These are phyloP conservation scores for Nakazawaea wickerhamii DNA, from an alignment of 805 yeast genomes.

Conservation along the genomic window DNA sequence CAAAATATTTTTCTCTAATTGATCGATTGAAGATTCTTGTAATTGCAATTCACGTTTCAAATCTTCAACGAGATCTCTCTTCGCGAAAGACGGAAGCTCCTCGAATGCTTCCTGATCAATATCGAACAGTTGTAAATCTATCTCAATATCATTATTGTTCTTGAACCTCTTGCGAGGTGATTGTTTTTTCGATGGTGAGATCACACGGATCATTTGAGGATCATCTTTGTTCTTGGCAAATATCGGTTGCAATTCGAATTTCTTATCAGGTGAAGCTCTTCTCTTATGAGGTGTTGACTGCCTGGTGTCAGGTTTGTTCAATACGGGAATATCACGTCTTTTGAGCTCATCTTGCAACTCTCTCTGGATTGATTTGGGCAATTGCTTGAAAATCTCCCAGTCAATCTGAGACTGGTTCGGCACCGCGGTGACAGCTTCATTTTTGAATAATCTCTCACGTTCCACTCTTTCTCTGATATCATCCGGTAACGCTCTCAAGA, in stretches of 20 bases:
- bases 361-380: conserved; percentile 60
- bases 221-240: conserved; percentile 15
- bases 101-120: neutral
- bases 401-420: conserved; percentile 31
- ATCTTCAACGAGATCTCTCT: conserved; percentile 2
- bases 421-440: conserved; percentile 15
- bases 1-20: conserved; percentile 1
- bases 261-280: neutral
- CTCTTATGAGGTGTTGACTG: conserved; percentile 5
- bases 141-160: neutral
- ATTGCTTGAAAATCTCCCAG: conserved; percentile 53
- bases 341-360: conserved; percentile 55
- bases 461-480: conserved; percentile 15
- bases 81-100: conserved; percentile 5
- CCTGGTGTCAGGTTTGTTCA: conserved; percentile 12
- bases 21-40: neutral
- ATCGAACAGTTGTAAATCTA: neutral
- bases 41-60: conserved; percentile 1
- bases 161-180: conserved; percentile 2
- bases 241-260: conserved; percentile 19
- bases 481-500: conserved; percentile 22
- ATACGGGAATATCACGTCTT: conserved; percentile 29
- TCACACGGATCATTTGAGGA: conserved; percentile 5
- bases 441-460: conserved; percentile 13
- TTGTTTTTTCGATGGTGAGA: conserved; percentile 5